Conservation (phyloP, 768 basidiomycete genomes). For the Albatrellus ellisii region DNA sequence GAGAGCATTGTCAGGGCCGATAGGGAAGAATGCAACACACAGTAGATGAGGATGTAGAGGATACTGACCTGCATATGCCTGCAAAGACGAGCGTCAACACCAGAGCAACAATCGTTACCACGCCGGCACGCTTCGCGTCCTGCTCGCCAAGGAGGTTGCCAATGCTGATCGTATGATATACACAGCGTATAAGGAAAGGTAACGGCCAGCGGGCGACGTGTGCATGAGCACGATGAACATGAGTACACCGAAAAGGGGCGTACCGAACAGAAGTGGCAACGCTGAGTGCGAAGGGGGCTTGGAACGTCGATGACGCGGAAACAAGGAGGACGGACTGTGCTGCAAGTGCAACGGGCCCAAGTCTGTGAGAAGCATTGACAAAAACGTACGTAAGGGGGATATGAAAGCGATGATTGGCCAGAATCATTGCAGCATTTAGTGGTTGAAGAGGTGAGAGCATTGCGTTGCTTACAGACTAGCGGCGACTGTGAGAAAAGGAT, state of each 20-base stretch:
- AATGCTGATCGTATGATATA: conserved; percentile 48
- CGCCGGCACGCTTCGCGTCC: conserved; percentile 57
- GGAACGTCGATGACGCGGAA: conserved; percentile 65
- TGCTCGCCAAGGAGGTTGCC: conserved; percentile 83
- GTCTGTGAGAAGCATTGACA: conserved; percentile 26
- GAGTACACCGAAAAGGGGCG: conserved; percentile 9
- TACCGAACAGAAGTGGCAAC: conserved; percentile 81
- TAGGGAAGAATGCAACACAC: not conserved
- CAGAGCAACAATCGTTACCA: conserved; percentile 53
- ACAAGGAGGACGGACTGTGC: conserved; percentile 79
- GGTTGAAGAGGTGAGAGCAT: not conserved
- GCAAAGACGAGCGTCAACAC: conserved; percentile 54
- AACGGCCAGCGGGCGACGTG: no score
- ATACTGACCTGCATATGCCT: conserved; percentile 44
- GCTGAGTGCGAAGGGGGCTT: conserved; percentile 73
- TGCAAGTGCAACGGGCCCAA: conserved; percentile 74
- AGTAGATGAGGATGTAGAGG: not conserved
- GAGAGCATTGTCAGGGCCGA: not conserved
- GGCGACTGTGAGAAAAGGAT: conserved; percentile 28
- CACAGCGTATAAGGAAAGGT: no score
- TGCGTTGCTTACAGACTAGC: conserved; percentile 33
- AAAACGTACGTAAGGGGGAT: conserved; percentile 2
- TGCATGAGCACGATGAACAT: not conserved
- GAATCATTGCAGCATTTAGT: not conserved
- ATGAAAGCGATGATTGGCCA: no score